A percentile compares a stretch with the other conserved stretches of the same genome.
These are phyloP conservation scores for Mycena vitilis DNA, from an alignment of 768 basidiomycete species.

Conservation along the genomic window DNA sequence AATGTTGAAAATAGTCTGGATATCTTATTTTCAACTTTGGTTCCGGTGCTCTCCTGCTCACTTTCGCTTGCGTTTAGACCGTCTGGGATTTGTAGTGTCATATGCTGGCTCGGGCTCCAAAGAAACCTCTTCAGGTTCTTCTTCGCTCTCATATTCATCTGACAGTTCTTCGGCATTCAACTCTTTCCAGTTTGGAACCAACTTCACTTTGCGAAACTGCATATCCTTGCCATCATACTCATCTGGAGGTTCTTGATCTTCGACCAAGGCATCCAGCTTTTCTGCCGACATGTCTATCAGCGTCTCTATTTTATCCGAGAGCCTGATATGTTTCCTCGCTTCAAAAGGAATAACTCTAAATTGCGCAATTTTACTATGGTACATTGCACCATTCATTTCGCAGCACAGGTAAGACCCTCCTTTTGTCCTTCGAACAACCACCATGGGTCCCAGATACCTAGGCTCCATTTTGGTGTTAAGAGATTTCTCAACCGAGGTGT, in stretches of 20 bases:
- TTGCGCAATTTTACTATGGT: slow-evolving; percentile 21
- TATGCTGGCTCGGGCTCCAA: no score
- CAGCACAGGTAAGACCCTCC: slow-evolving; percentile 6
- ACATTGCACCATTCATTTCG: slow-evolving; percentile 16
- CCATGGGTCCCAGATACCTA: slow-evolving; percentile 38
- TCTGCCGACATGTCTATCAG: slow-evolving; percentile 22
- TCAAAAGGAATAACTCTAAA: slow-evolving; percentile 28
- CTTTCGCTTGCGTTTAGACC: no score
- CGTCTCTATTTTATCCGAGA: slow-evolving; percentile 11
- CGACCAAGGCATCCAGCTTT: neutral
- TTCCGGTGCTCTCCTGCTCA: no score
- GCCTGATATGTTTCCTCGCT: neutral
- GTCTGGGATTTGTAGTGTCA: no score
- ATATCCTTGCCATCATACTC: neutral
- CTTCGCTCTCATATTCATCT: no score
- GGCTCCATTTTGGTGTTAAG: slow-evolving; percentile 13
- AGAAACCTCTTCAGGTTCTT: no score
- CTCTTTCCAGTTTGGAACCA: no score
- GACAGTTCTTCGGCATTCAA: no score
- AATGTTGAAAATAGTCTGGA: no score
- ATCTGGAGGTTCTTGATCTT: neutral
- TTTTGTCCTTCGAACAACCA: slow-evolving; percentile 9
- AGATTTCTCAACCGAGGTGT: slow-evolving; percentile 12
- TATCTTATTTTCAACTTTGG: no score
- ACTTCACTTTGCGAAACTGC: slow-evolving; percentile 4